These are phyloP conservation scores for Orychophragmus violaceus DNA, from an alignment of 345 rosid genomes.

Conservation along the genomic window DNA sequence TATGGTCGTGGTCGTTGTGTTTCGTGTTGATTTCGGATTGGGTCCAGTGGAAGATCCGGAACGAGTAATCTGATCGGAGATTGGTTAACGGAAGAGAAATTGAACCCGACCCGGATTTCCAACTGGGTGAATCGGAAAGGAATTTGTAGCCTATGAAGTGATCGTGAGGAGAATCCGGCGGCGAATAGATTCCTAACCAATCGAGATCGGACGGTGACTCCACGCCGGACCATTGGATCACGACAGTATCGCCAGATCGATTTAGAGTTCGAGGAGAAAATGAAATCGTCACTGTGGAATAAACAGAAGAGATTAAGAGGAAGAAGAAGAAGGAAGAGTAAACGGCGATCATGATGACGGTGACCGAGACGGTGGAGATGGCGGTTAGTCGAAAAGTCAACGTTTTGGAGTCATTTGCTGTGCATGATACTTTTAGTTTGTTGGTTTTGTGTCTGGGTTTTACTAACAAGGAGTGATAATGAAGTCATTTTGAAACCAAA, in stretches of 20 bases:
- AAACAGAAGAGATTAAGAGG: constrained; percentile 17
- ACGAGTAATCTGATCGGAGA: constrained; percentile 72
- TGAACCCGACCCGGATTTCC: constrained; percentile 70
- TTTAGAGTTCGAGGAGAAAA: constrained; percentile 42
- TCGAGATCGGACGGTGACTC: constrained; percentile 73
- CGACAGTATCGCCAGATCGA: constrained; percentile 56
- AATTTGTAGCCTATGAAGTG: constrained; percentile 76
- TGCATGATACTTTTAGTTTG: background rate
- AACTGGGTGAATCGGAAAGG: constrained; percentile 50
- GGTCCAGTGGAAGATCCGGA: constrained; percentile 89
- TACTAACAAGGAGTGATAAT: constrained; percentile 5
- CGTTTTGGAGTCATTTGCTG: background rate
- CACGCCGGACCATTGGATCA: constrained; percentile 62
- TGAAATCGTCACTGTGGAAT: constrained; percentile 37
- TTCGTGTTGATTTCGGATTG: constrained; percentile 57
- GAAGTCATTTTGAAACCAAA: constrained; percentile 23
- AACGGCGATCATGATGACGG: constrained; percentile 31
- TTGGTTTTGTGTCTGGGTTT: background rate
- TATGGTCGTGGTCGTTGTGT: constrained; percentile 63
- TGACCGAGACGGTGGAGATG: background rate
- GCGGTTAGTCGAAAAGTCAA: constrained; percentile 13
- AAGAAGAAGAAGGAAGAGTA: constrained; percentile 24
- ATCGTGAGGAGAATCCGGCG: constrained; percentile 62
- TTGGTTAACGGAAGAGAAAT: constrained; percentile 62
- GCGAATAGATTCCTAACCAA: constrained; percentile 88